Evolutionary conservation across 257 asterid species (phyloP), one percentile per base, ranked within the genome.

Genomic region (Solanum megistacrolobum): DNA sequence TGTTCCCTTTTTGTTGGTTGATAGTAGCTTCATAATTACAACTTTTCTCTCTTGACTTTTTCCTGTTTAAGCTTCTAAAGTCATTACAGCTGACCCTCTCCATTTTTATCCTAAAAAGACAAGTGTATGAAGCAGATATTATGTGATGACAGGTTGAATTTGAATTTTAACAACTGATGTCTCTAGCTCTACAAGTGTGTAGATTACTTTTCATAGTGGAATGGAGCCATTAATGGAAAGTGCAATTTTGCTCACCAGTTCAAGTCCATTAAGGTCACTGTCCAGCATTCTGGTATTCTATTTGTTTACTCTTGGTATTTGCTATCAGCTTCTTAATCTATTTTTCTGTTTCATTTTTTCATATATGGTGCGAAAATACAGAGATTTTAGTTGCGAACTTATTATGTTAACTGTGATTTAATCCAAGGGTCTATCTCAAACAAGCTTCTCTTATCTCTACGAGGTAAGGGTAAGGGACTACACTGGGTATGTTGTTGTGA

Each of bases 101-200:
- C 86, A 82, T 48, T 82, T 48, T 48, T 82, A 82, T 84, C 79
- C 76, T 20, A 35, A 8, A 35, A 34, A 36, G 86, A 65, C 88
- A 55, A 76, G 89, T 90, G 87, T 88, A 25, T 62, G 39, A 34
- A 62, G 38, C 32, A 79, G 87, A 85, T 86, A 23, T n/a, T 68
- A 78, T 66, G 83, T 39, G 78, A 83, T 39, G 74, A 87, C 60
- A 8, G 23, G 41, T 83, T 82, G 71, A 62, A 6, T 82, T 31
- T 82, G 38, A 82, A 82, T 25, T 48, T 82, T 48, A 9, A 21
- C 43, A 41, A 83, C 82, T 83, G 85, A 39, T 71, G 20, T 62
- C 72, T 36, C 76, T 41, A 14, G 39, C 39, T 75, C 79, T 85
- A 72, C 84, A 9, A 52, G 66, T 55, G 71, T 81, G 55, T 48